Evolutionary conservation across 2,329 filamentous ascomycete species (phyloP), one percentile per base, ranked within the genome.

Genomic region (Zarea fungicola): DNA sequence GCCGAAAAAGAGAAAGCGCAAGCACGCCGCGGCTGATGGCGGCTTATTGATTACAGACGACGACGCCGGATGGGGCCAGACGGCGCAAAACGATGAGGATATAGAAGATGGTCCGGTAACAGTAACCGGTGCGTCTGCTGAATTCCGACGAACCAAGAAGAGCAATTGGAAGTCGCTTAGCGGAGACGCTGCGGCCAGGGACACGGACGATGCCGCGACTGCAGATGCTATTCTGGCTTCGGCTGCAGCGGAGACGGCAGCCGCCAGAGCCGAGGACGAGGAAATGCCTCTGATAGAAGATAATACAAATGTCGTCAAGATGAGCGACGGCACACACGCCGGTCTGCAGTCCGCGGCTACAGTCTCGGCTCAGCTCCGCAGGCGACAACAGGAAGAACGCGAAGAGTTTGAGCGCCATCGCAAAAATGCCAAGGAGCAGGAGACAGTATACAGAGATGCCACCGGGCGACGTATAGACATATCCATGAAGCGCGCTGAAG

Each of bases 371-470:
- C 83, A 86, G 56, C 71, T 86, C 5, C 74, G 79, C 57, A 78
- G 80, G 61, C 82, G 87, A 14, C 81, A 84, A 55, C 78, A 75
- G 11, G 80, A 84, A 56, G 85, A 90, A 52, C 65, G 67, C n/a
- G 69, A 69, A 13, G 71, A 74, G 21, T 79, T 77, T 58, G 70
- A 75, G 52, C 59, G 54, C 53, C 67, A 65, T 58, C 56, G 63
- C 28, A 74, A 69, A 50, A 70, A 64, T 53, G 65, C 64, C 34
- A 69, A 73, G 50, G 78, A 80, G 26, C 78, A 85, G 59, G 89
- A 96, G 68, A 95, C 92, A 0, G 90, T 96, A 21, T 96, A 97
- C 65, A 87, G 93, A 58, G 93, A 99, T 68, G 93, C 95, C 10
- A 93, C 87, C 3, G 93, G 93, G 11, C 80, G 91, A n/a, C 84